phyloP scores from a whole-genome alignment of 768 basidiomycete genomes.

The Inosperma sp. region DNA sequence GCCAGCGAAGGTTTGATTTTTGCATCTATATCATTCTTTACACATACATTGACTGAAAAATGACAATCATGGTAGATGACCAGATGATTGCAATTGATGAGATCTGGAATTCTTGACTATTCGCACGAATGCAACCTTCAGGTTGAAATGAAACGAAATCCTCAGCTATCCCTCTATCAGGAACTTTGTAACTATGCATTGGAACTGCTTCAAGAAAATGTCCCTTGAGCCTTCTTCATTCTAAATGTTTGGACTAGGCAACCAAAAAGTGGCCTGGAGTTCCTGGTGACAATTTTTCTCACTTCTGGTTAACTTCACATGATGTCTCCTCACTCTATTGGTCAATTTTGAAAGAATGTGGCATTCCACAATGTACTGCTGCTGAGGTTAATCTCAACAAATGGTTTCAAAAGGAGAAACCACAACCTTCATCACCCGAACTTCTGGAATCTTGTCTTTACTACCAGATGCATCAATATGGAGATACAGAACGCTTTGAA shows the following conservation, averaged over 20 bases:
- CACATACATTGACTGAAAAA: conserved; percentile 5
- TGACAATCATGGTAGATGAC: conserved; percentile 5
- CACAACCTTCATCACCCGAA: conserved; percentile 17
- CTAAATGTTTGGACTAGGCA: conserved; percentile 20
- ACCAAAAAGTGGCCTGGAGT: conserved; percentile 13
- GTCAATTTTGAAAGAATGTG: conserved; percentile 17
- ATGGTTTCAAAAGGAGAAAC: conserved; percentile 20
- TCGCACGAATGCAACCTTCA: conserved; percentile 12
- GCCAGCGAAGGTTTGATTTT: neutral
- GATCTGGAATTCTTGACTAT: conserved; percentile 21
- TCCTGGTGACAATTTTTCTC: conserved; percentile 16
- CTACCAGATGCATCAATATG: conserved; percentile 19
- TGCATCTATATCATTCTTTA: neutral
- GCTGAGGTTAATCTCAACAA: conserved; percentile 24
- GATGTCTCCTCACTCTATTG: conserved; percentile 24
- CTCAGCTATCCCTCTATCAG: conserved; percentile 17
- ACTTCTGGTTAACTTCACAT: conserved; percentile 16
- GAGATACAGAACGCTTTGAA: conserved; percentile 17
- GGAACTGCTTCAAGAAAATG: conserved; percentile 15
- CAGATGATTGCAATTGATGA: conserved; percentile 15
- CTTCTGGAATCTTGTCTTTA: conserved; percentile 20
- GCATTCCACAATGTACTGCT: conserved; percentile 21
- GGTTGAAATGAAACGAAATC: conserved; percentile 15
- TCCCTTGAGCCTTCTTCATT: conserved; percentile 19
- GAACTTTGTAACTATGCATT: conserved; percentile 18